These are phyloP conservation scores for Graphilbum ipis-grandicollis DNA, from an alignment of 2,329 filamentous ascomycete genomes.

Conservation along the genomic window DNA sequence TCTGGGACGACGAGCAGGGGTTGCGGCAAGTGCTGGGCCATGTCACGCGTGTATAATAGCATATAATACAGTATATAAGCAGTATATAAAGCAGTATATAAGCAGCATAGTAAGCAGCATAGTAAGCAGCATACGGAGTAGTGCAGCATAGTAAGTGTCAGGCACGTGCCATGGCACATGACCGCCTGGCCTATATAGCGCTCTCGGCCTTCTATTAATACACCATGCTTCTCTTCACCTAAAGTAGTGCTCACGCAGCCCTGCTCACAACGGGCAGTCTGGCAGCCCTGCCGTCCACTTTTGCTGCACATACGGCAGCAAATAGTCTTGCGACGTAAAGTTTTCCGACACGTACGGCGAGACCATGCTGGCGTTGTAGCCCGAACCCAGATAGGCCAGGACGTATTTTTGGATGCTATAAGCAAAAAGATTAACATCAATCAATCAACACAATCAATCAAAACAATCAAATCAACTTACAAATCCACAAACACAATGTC, in stretches of 20 bases:
- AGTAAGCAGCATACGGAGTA: no score
- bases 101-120: no score
- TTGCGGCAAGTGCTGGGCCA: conserved; percentile 5
- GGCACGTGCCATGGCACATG: no score
- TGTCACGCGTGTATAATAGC: no score
- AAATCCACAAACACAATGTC: conserved; percentile 38
- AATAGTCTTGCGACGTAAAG: conserved; percentile 22
- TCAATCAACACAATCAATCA: neutral
- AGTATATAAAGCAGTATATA: neutral
- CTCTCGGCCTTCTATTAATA: no score
- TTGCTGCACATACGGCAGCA: conserved; percentile 20
- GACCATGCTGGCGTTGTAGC: conserved; percentile 18
- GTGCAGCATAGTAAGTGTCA: no score
- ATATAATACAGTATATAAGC: neutral
- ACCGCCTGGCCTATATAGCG: no score
- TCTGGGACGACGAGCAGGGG: conserved; percentile 3
- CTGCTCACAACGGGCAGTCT: conserved; percentile 18
- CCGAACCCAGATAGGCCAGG: conserved; percentile 18
- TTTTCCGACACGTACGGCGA: conserved; percentile 21
- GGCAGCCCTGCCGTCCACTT: conserved; percentile 19
- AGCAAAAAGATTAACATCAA: neutral
- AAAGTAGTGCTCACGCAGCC: no score
- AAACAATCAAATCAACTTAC: conserved; percentile 13
- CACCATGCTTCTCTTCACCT: no score
- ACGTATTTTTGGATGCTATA: conserved; percentile 20